Evolutionary conservation across 1,284 basidiomycete species (phyloP), one percentile per base, ranked within the genome.

Genomic region (Sporisorium exsertum): DNA sequence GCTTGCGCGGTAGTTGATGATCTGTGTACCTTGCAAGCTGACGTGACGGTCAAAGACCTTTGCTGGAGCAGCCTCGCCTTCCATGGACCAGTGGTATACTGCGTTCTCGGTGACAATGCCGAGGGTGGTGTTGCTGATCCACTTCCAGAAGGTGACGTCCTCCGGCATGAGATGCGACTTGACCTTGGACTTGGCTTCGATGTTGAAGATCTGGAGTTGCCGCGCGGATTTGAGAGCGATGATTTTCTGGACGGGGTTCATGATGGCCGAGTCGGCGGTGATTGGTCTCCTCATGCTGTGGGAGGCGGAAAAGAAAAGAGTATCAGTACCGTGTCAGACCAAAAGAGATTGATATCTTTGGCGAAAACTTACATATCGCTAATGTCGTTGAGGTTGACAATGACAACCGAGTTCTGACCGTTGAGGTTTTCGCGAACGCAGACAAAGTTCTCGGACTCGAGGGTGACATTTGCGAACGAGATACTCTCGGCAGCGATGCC

Each of bases 141-240:
- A 99, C 86, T 96, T 97, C 97, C 97, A 99, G 88, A 97, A 99
- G 46, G 93, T 91, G 69, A 99, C 90, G 83, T 99, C 97, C 86
- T 98, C 95, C 85, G 91, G 92, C 89, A 93, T 81, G 67, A 92
- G 88, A 86, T 99, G 95, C 26, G 95, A 94, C 86, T 97, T 97
- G 86, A 99, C 93, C 88, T 99, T 99, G 85, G 91, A 89, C 97
- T 99, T 52, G 91, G 93, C 84, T 94, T 83, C 95, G 78, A 99
- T 94, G 87, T 99, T 97, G 89, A 99, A 99, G 76, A 99, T 91
- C 87, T 99, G 97, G 42, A 99, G 90, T 82, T 96, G 97, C 85
- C 71, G 89, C 88, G 83, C 87, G 87, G 84, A 86, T 89, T 96
- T 96, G 70, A 99, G 88, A 12, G 97, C 97, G 68, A 99, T 91